Conservation (phyloP, 108 stramenopile species). For the Fragilariopsis cylindrus region DNA sequence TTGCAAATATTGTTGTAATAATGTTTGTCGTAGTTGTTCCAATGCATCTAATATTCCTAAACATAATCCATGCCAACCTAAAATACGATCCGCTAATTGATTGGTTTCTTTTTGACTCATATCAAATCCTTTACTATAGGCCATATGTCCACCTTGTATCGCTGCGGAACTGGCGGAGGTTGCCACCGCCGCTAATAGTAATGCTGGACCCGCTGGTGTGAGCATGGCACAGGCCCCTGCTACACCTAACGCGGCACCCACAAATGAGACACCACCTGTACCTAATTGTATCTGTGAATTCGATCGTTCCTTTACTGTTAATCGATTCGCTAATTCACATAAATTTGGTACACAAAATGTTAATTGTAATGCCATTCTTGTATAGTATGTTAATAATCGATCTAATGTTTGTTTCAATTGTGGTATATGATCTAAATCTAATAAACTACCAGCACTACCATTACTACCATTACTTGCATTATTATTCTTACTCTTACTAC, state of each 20-base stretch:
- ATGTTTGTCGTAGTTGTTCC: conserved; percentile 16
- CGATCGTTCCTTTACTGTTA: conserved; percentile 20
- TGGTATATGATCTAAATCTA: conserved; percentile 28
- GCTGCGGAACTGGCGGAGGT: conserved; percentile 35
- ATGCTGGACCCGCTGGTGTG: conserved; percentile 33
- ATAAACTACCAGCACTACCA: background rate
- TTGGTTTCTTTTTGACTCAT: conserved; percentile 20
- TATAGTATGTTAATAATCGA: conserved; percentile 28
- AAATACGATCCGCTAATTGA: conserved; percentile 28
- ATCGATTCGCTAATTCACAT: conserved; percentile 14
- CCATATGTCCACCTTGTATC: conserved; percentile 26
- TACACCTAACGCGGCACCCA: conserved; percentile 40
- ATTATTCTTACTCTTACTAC: background rate
- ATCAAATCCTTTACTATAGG: conserved; percentile 14
- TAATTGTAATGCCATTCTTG: conserved; percentile 30
- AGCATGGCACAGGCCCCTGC: conserved; percentile 36
- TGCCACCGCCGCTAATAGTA: conserved; percentile 30
- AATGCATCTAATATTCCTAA: conserved; percentile 33
- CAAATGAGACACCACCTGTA: conserved; percentile 29
- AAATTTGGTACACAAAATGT: conserved; percentile 33
- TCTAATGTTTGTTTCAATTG: conserved; percentile 29
- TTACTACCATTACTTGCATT: background rate
- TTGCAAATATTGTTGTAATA: conserved; percentile 16
- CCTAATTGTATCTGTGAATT: conserved; percentile 30
- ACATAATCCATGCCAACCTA: conserved; percentile 43